phyloP scores from a whole-genome alignment of 441 rosid genomes.

The Corymbia citriodora region DNA sequence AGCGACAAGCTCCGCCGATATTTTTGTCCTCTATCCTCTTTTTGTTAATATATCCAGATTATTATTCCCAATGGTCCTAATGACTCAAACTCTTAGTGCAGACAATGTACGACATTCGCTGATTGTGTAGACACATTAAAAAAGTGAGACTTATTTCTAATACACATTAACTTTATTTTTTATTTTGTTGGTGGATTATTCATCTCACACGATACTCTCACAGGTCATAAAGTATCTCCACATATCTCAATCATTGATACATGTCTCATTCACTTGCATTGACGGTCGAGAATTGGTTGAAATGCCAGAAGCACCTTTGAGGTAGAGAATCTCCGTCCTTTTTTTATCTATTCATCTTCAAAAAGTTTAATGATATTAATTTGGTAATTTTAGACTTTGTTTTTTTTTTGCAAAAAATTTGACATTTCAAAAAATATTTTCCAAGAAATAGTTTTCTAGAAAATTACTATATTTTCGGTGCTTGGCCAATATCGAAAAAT shows the following conservation, averaged over 20 bases:
- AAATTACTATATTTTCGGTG: fast-evolving
- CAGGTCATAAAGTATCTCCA: neutral
- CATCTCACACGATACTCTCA: neutral
- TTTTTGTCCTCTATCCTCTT: neutral
- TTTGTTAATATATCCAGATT: neutral
- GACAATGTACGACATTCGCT: neutral
- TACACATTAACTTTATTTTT: neutral
- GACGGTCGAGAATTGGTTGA: neutral
- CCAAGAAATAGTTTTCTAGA: fast-evolving
- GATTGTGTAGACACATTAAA: neutral
- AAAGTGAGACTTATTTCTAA: fast-evolving
- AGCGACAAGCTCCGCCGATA: neutral
- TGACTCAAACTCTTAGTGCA: neutral
- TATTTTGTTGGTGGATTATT: neutral
- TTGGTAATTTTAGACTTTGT: fast-evolving
- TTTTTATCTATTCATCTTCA: neutral
- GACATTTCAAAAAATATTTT: too few species aligned
- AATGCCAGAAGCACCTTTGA: neutral
- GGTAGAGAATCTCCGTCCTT: neutral
- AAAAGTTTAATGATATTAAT: neutral
- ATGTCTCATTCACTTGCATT: neutral
- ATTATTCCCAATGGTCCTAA: neutral
- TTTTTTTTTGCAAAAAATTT: fast-evolving
- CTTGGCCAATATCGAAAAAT: neutral
- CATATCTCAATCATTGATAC: neutral